Evolutionary conservation across 2,329 filamentous ascomycete genomes (phyloP).

Genomic region (Ophiocordyceps sinensis): DNA sequence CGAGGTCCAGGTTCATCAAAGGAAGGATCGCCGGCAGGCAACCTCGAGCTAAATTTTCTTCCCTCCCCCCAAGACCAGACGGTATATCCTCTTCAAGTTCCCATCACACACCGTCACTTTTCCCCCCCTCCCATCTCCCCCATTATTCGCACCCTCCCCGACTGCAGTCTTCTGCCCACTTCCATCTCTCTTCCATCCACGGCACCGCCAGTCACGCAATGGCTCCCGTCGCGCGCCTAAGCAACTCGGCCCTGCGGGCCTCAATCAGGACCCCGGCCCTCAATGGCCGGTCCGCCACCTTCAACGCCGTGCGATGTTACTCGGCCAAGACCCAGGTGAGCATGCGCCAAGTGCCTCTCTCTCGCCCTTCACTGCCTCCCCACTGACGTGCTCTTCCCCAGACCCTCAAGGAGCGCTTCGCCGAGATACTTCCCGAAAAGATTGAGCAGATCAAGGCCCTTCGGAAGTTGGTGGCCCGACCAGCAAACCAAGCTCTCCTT

Average conservation of each 20-base stretch:
- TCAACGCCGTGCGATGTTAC: slow-evolving; percentile 79
- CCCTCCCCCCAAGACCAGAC: slow-evolving; percentile 3
- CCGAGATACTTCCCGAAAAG: slow-evolving; percentile 88
- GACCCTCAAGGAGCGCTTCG: slow-evolving; percentile 97
- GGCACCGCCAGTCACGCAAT: slow-evolving; percentile 32
- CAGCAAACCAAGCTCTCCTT: background rate
- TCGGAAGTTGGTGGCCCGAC: slow-evolving; percentile 57
- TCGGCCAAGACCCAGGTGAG: slow-evolving; percentile 81
- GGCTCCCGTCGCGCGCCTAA: slow-evolving; percentile 71
- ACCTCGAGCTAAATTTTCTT: slow-evolving; percentile 5
- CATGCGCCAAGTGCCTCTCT: background rate
- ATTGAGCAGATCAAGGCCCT: slow-evolving; percentile 99
- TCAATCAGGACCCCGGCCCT: slow-evolving; percentile 54
- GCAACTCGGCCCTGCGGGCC: slow-evolving; percentile 68
- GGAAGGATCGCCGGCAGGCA: background rate
- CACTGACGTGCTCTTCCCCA: slow-evolving; percentile 20
- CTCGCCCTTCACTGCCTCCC: background rate
- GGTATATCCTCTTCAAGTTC: background rate
- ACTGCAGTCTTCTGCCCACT: slow-evolving; percentile 11
- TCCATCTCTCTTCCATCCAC: slow-evolving; percentile 9
- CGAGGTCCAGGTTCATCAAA: slow-evolving; percentile 1
- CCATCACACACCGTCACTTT: slow-evolving; percentile 13
- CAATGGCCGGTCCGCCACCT: slow-evolving; percentile 54
- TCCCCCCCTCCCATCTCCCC: slow-evolving; percentile 15
- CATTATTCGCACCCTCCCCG: slow-evolving; percentile 15